Percentiles rank a stretch among this genome's conserved stretches.
Evolutionary conservation across 2,329 filamentous ascomycete species (phyloP).

Genomic region (Trichophyton verrucosum): DNA sequence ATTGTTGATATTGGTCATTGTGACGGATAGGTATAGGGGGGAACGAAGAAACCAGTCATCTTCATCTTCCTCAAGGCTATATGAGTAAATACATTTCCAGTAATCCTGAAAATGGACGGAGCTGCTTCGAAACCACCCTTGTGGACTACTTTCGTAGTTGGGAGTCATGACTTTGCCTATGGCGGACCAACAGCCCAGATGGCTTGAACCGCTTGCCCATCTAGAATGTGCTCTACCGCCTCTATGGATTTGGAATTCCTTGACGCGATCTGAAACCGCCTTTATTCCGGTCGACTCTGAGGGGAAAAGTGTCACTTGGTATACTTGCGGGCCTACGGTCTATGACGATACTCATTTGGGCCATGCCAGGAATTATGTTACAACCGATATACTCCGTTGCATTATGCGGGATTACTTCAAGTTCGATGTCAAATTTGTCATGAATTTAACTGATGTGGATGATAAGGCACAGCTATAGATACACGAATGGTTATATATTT

Average conservation of each 20-base stretch:
- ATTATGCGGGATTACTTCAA: slow-evolving; percentile 73
- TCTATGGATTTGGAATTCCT: slow-evolving; percentile 66
- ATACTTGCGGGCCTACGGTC: slow-evolving; percentile 77
- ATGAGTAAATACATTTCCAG: too few relatives aligned
- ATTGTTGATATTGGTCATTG: too few relatives aligned
- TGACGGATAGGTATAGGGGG: too few relatives aligned
- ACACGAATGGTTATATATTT: not conserved
- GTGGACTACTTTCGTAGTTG: too few relatives aligned
- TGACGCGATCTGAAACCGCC: slow-evolving; percentile 59
- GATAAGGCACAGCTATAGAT: slow-evolving; percentile 45
- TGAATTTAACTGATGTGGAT: slow-evolving; percentile 84
- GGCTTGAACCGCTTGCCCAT: slow-evolving; percentile 28
- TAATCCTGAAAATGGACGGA: too few relatives aligned
- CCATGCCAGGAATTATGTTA: slow-evolving; percentile 82
- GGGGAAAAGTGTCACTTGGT: slow-evolving; percentile 63
- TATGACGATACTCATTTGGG: slow-evolving; percentile 72
- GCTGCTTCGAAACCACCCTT: too few relatives aligned
- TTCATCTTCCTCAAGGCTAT: too few relatives aligned
- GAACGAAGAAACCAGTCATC: too few relatives aligned
- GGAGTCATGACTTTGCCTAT: slow-evolving; percentile 7
- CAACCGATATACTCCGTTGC: slow-evolving; percentile 74
- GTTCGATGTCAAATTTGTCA: slow-evolving; percentile 72
- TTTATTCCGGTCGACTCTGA: slow-evolving; percentile 61
- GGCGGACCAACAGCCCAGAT: slow-evolving; percentile 33
- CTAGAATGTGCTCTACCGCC: slow-evolving; percentile 33